These are phyloP conservation scores for Xerocomellus amylosporus DNA, from an alignment of 768 basidiomycete species.

Conservation along the genomic window DNA sequence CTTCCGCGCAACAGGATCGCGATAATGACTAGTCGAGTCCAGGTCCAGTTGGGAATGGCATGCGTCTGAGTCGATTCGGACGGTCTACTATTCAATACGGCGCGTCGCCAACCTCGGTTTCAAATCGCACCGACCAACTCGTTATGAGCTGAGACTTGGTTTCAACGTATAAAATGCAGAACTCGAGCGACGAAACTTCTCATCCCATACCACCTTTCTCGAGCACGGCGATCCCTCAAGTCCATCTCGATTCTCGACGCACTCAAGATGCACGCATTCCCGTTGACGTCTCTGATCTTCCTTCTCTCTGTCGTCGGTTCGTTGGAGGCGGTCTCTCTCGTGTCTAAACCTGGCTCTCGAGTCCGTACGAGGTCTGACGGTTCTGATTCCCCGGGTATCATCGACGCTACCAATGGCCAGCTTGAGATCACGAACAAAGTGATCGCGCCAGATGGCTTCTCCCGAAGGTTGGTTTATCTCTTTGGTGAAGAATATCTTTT, in stretches of 20 bases:
- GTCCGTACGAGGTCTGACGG: neutral
- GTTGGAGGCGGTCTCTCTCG: slow-evolving; percentile 19
- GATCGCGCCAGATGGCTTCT: slow-evolving; percentile 52
- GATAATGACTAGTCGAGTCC: neutral
- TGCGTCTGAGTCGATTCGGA: neutral
- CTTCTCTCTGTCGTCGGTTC: slow-evolving; percentile 14
- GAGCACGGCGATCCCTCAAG: slow-evolving; percentile 18
- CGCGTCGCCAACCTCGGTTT: slow-evolving; percentile 1
- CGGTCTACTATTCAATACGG: slow-evolving; percentile 1
- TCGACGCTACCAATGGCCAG: slow-evolving; percentile 29
- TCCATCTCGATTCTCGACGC: slow-evolving; percentile 4
- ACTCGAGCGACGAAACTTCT: neutral
- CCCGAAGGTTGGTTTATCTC: slow-evolving; percentile 31
- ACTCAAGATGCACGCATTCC: slow-evolving; percentile 23
- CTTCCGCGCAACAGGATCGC: neutral
- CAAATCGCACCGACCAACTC: slow-evolving; percentile 2
- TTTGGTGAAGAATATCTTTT: neutral
- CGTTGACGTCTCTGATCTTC: slow-evolving; percentile 8
- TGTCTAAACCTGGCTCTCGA: slow-evolving; percentile 3
- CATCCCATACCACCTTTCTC: neutral
- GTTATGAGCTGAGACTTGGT: neutral
- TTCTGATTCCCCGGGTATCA: slow-evolving; percentile 6
- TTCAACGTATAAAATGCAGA: slow-evolving; percentile 12
- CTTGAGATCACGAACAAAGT: slow-evolving; percentile 41
- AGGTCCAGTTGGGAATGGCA: neutral